Evolutionary conservation across 768 basidiomycete species (phyloP), one percentile per base, ranked within the genome.

Genomic region (Collybiopsis luxurians): DNA sequence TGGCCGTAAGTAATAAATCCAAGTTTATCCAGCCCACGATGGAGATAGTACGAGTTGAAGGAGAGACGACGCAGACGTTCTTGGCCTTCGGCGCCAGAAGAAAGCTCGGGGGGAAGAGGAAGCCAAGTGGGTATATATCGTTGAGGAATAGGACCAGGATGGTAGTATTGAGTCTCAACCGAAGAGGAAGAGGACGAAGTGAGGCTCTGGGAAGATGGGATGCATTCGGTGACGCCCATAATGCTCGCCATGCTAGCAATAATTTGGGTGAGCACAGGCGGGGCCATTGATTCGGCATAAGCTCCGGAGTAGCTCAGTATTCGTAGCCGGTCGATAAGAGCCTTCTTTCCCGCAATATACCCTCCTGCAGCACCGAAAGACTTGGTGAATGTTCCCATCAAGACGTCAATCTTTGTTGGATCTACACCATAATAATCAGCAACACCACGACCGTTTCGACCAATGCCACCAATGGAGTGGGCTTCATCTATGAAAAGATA

Each of bases 321-420:
- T 13, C 95, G 90, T 7, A 99, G 80, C 4, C 85, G 78, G 62
- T 93, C 87, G 61, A 98, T 88, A 59, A 96, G 75, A 2, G 76
- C 70, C 65, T 92, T 95, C 63, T 75, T 84, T 6, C 95, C 95
- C 3, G 95, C 81, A 59, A 99, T 87, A 73, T 98, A 98, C 2
- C 97, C 96, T 45, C 96, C 96, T 0, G 95, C 89, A 0, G 94
- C 90, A 54, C 92, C 93, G 65, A 95, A 95, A 0, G 91, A 92
- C 70, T 92, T 93, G 24, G 96, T 99, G 71, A 99, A 97, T 0
- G 97, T 99, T 48, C 97, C 97, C 97, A 99, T 99, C 60, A 97
- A 83, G 60, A 99, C 80, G 67, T 99, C 97, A 60, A 98, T 81
- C 7, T 79, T 78, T 2, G 80, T 78, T 11, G 97, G 94, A 61